Base-by-base conservation (phyloP, 129 eudicot genomes). In the Heracleum sosnowskyi region DNA sequence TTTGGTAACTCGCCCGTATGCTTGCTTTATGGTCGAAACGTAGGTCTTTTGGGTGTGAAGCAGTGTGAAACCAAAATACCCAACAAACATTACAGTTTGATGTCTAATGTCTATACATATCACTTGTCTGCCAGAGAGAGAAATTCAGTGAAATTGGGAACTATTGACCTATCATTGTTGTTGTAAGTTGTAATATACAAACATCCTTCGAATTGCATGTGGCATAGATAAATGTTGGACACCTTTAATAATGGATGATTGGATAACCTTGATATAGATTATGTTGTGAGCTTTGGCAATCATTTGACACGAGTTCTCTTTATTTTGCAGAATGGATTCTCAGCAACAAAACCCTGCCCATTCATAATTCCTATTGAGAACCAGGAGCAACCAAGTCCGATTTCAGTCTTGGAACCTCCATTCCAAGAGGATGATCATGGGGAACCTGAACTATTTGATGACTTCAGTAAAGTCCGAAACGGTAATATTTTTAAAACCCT, bases 321-420 rank as follows among this genome's bases (percentile, higher is more conserved):
- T 45, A 63, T 77, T 76, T 80, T 83, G 85, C 92, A 94, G 96
- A 81, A 74, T 22, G 87, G 74, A 78, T 79, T 88, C 34, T 80
- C 79, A 60, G 83, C 33, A 44, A 44, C n/a, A 44, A 29, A 74
- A 10, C 60, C 60, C 3, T 74, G 57, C 34, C 18, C 40, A 5
- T 7, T 11, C 26, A 1, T 79, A 78, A 82, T 62, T 73, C 80
- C 53, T 31, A 68, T 70, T 68, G 99, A 96, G 73, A 90, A 89
- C 81, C 99, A 87, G 76, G 97, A 92, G 75, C 93, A 96, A 79
- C 99, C 99, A 28, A 90, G 97, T 82, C 99, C 99, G 26, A 83
- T 96, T 72, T 92, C 99, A 9, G 97, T 92, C 34, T 83, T 95
- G 77, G 96, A 95, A 77, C 88, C 87, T 69, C 87, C 85, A 9